Conservation (phyloP, 306 rosid species). For the Prunus mira region DNA sequence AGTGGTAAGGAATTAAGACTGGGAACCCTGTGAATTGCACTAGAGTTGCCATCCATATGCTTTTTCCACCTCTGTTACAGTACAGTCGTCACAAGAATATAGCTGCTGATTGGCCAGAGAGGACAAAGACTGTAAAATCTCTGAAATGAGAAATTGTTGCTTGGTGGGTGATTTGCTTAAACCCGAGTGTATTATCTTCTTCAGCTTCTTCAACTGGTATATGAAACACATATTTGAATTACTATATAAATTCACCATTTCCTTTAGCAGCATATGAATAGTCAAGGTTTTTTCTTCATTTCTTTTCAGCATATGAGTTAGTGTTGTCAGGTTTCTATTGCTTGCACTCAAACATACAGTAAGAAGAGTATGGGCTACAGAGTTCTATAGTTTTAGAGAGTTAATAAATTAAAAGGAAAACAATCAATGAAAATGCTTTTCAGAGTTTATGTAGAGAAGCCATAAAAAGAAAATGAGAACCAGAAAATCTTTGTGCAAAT, state of each 20-base stretch:
- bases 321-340: neutral
- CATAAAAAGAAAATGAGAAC: neutral
- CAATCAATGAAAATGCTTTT: neutral
- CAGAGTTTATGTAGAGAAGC: neutral
- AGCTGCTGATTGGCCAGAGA: slow-evolving; percentile 34
- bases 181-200: slow-evolving; percentile 1
- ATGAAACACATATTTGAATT: neutral
- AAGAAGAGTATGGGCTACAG: neutral
- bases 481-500: neutral
- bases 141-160: neutral
- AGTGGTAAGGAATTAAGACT: slow-evolving; percentile 33
- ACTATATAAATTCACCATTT: neutral
- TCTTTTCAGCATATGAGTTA: neutral
- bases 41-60: slow-evolving; percentile 39
- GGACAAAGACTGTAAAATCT: slow-evolving; percentile 7
- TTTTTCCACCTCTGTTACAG: slow-evolving; percentile 41
- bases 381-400: neutral
- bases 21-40: slow-evolving; percentile 37
- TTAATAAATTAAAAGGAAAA: neutral
- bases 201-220: slow-evolving; percentile 3
- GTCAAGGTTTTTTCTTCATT: neutral
- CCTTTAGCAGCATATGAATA: neutral
- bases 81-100: slow-evolving; percentile 41
- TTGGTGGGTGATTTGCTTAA: neutral
- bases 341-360: neutral